phyloP scores from a whole-genome alignment of 2,329 filamentous ascomycete genomes.

The Canariomyces notabilis region DNA sequence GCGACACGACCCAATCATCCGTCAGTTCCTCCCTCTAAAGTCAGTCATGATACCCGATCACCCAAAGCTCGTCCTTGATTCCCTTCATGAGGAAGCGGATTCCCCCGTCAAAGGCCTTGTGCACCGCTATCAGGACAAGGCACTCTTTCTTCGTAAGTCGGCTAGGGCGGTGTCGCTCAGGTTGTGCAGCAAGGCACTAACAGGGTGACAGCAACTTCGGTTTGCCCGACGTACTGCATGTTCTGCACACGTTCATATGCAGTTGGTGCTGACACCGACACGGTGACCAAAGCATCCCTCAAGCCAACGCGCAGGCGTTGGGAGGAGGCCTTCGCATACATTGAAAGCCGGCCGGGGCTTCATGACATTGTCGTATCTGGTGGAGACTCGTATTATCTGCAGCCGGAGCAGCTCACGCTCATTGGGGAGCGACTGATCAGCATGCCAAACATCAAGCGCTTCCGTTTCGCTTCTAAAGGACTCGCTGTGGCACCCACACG shows the following conservation, averaged over 20 bases:
- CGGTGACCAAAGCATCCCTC: constrained; percentile 41
- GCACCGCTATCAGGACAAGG: constrained; percentile 60
- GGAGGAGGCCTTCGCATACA: constrained; percentile 53
- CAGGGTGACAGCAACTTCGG: constrained; percentile 44
- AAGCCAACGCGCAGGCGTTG: constrained; percentile 42
- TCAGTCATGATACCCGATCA: constrained; percentile 52
- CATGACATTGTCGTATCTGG: constrained; percentile 59
- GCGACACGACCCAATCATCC: constrained; percentile 53
- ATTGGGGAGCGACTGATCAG: constrained; percentile 52
- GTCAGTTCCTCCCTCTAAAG: constrained; percentile 55
- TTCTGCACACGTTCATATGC: constrained; percentile 59
- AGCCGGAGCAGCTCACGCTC: constrained; percentile 44
- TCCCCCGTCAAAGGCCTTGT: constrained; percentile 54
- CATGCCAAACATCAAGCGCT: constrained; percentile 54
- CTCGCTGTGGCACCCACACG: constrained; percentile 54
- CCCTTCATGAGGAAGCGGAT: constrained; percentile 52
- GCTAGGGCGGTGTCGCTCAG: not conserved
- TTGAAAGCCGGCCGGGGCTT: constrained; percentile 44
- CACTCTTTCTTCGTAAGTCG: constrained; percentile 53
- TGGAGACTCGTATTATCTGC: constrained; percentile 56
- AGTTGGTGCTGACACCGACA: constrained; percentile 50
- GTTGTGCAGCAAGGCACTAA: constrained; percentile 19
- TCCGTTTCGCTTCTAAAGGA: constrained; percentile 59
- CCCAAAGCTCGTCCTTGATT: constrained; percentile 49
- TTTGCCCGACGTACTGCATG: constrained; percentile 59